Evolutionary conservation across 768 basidiomycete genomes (phyloP).

Genomic region (Mycena belliarum): DNA sequence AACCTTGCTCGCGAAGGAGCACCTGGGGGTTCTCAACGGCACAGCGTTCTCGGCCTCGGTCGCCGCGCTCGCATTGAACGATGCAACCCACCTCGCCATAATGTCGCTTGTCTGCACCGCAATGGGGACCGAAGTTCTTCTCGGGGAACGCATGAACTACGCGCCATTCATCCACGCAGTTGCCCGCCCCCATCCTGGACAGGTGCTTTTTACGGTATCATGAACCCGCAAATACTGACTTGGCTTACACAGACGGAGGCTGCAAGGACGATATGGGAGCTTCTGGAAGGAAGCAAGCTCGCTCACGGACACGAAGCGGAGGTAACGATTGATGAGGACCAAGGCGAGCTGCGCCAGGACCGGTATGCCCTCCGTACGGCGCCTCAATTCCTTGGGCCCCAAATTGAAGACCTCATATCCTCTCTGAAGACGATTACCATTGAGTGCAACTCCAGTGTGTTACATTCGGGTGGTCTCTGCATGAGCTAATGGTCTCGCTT

Average conservation of each 20-base stretch:
- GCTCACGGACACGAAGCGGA: constrained; percentile 65
- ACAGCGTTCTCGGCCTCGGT: constrained; percentile 77
- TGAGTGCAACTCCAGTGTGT: constrained; percentile 79
- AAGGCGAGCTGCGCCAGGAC: constrained; percentile 73
- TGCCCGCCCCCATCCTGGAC: constrained; percentile 78
- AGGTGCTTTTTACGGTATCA: no score
- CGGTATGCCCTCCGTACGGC: constrained; percentile 69
- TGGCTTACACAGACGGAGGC: constrained; percentile 55
- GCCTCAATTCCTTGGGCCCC: constrained; percentile 79
- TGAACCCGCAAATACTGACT: neutral
- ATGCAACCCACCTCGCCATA: constrained; percentile 62
- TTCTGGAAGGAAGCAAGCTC: constrained; percentile 63
- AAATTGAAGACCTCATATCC: constrained; percentile 71
- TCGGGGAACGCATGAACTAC: constrained; percentile 64
- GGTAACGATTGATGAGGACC: constrained; percentile 64
- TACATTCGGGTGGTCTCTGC: neutral
- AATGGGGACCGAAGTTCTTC: constrained; percentile 79
- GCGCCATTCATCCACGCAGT: constrained; percentile 72
- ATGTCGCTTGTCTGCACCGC: constrained; percentile 75
- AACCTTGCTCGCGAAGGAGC: constrained; percentile 63
- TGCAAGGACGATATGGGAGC: constrained; percentile 59
- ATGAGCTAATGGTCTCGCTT: constrained; percentile 2
- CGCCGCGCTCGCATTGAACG: constrained; percentile 69
- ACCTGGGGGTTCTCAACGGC: constrained; percentile 69
- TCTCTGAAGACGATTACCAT: constrained; percentile 59